A percentile compares a stretch with the other conserved stretches of the same genome.
Conservation (phyloP, 2,329 filamentous ascomycete genomes). For the Zarea fungicola region DNA sequence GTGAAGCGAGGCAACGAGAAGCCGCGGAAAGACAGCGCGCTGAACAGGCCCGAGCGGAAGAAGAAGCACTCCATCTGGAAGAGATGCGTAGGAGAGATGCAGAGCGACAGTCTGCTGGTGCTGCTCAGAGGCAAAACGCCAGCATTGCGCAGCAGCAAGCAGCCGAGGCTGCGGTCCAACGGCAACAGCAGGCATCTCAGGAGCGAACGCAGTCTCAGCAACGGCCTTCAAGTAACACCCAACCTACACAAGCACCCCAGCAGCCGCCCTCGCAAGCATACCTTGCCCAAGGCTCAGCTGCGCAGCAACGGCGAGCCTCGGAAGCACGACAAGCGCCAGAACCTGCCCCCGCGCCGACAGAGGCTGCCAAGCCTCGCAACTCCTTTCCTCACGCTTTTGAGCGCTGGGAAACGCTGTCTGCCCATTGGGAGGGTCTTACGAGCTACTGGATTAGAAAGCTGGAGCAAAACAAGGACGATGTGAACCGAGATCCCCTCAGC, state of each 20-base stretch:
- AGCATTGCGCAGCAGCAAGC: slow-evolving; percentile 27
- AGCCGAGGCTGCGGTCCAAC: slow-evolving; percentile 25
- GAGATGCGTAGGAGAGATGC: slow-evolving; percentile 52
- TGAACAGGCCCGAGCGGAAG: slow-evolving; percentile 53
- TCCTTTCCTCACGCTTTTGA: slow-evolving; percentile 96
- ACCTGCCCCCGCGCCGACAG: slow-evolving; percentile 14
- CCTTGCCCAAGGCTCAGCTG: slow-evolving; percentile 13
- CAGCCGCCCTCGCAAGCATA: slow-evolving; percentile 12
- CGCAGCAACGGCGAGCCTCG: slow-evolving; percentile 16
- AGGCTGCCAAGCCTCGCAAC: slow-evolving; percentile 47
- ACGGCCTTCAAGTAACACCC: slow-evolving; percentile 9
- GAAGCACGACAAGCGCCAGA: slow-evolving; percentile 18
- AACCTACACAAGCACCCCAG: slow-evolving; percentile 6
- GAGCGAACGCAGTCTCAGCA: slow-evolving; percentile 7
- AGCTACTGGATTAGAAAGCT: slow-evolving; percentile 95
- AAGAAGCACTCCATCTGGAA: slow-evolving; percentile 49
- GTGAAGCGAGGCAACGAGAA: slow-evolving; percentile 66
- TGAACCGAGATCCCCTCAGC: slow-evolving; percentile 75
- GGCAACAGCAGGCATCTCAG: slow-evolving; percentile 13
- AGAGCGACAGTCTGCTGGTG: slow-evolving; percentile 55
- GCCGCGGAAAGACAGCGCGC: slow-evolving; percentile 54
- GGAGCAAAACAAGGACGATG: slow-evolving; percentile 83
- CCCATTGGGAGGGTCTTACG: slow-evolving; percentile 95
- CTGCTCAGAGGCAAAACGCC: slow-evolving; percentile 33
- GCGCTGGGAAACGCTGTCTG: slow-evolving; percentile 92